phyloP scores from a whole-genome alignment of 192 early-diverging fungal species.

The Entomortierella beljakovae region DNA sequence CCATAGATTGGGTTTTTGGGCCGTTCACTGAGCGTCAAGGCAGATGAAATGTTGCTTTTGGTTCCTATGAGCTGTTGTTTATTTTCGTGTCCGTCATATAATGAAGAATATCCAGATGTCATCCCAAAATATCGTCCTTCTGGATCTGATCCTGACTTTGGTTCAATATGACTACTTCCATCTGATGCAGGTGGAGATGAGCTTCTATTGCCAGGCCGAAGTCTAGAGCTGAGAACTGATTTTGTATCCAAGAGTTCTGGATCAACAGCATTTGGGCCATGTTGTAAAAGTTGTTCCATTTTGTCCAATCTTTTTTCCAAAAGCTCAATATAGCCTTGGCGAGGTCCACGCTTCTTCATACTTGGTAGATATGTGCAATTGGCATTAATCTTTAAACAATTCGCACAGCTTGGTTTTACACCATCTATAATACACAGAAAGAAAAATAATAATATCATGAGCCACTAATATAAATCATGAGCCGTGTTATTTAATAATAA shows the following conservation, averaged over 20 bases:
- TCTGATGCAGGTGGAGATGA: constrained; percentile 3
- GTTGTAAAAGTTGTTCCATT: constrained; percentile 79
- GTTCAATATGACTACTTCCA: not conserved
- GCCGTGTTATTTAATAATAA: too few relatives aligned
- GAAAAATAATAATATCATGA: too few relatives aligned
- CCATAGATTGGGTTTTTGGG: constrained; percentile 41
- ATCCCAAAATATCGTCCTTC: constrained; percentile 48
- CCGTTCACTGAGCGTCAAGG: constrained; percentile 16
- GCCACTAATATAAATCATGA: too few relatives aligned
- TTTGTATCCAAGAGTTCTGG: constrained; percentile 44
- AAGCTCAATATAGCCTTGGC: constrained; percentile 82
- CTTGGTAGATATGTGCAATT: constrained; percentile 86
- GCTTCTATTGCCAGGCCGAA: constrained; percentile 31
- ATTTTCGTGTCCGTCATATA: constrained; percentile 34
- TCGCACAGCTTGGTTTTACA: constrained; percentile 80
- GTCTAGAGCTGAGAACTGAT: constrained; percentile 18
- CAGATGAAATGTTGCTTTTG: constrained; percentile 26
- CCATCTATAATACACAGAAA: too few relatives aligned
- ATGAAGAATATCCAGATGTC: constrained; percentile 32
- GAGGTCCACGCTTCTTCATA: constrained; percentile 90
- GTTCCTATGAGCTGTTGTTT: constrained; percentile 12
- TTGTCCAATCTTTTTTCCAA: constrained; percentile 81
- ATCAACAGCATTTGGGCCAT: constrained; percentile 36
- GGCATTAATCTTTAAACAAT: constrained; percentile 75
- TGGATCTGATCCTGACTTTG: constrained; percentile 14